Percentiles rank a stretch among this genome's conserved stretches.
Evolutionary conservation across 2,329 filamentous ascomycete genomes (phyloP).

Genomic region (Arthrobotrys entomopaga): DNA sequence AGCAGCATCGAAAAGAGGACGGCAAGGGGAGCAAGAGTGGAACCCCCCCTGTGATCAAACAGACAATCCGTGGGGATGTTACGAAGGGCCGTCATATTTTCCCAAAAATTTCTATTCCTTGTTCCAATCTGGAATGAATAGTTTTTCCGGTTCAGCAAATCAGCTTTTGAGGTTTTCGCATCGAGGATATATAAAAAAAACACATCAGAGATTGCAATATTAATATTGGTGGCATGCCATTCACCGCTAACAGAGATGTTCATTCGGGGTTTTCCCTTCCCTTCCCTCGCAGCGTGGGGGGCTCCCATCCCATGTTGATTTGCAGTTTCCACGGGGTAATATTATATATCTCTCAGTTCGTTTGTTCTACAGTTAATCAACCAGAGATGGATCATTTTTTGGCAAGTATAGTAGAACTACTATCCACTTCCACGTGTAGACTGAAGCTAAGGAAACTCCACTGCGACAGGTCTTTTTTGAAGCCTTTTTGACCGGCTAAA

Average conservation of each 20-base stretch:
- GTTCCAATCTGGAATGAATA: conserved; percentile 24
- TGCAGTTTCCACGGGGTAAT: neutral
- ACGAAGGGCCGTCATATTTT: conserved; percentile 10
- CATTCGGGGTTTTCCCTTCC: conserved; percentile 5
- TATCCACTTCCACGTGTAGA: conserved; percentile 38
- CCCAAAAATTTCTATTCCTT: conserved; percentile 2
- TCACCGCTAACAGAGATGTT: conserved; percentile 4
- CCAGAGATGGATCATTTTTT: conserved; percentile 50
- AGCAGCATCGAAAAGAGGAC: too few species aligned
- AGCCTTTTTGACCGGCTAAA: conserved; percentile 49
- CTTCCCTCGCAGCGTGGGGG: conserved; percentile 42
- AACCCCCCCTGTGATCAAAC: conserved; percentile 20
- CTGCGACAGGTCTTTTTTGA: conserved; percentile 20
- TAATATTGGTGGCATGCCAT: neutral
- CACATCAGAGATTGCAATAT: neutral
- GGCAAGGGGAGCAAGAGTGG: conserved; percentile 16
- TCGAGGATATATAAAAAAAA: too few species aligned
- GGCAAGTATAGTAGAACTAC: conserved; percentile 27
- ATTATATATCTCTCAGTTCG: conserved; percentile 47
- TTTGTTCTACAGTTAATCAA: conserved; percentile 42
- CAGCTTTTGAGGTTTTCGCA: neutral
- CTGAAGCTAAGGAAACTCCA: conserved; percentile 18
- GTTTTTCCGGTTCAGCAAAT: conserved; percentile 34
- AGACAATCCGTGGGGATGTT: conserved; percentile 3
- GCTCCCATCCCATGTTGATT: conserved; percentile 47